phyloP scores from a whole-genome alignment of 2,329 filamentous ascomycete species.

The Arthroderma sp. region DNA sequence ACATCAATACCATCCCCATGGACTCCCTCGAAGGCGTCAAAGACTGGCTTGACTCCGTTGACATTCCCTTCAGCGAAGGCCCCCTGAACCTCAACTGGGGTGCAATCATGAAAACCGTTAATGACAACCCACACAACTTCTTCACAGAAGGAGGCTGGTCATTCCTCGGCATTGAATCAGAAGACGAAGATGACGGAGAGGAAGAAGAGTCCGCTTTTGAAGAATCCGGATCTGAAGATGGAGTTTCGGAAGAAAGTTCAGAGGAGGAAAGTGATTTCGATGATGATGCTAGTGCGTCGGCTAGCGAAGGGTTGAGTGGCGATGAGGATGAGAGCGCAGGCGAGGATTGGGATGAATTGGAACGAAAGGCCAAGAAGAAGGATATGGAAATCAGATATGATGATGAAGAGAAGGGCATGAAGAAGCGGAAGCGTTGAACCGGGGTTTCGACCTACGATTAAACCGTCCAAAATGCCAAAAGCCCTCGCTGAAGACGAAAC shows the following conservation, averaged over 20 bases:
- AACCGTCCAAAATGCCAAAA: too few relatives aligned
- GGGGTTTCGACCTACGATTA: too few relatives aligned
- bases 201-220: conserved; percentile 90
- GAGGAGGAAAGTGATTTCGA: conserved; percentile 92
- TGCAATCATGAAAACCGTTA: conserved; percentile 99
- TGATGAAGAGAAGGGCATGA: conserved; percentile 44
- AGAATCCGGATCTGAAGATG: conserved; percentile 70
- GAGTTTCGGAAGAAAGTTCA: conserved; percentile 56
- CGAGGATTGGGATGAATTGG: conserved; percentile 89
- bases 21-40: conserved; percentile 91
- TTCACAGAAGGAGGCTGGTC: conserved; percentile 92
- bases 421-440: conserved; percentile 55
- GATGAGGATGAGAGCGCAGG: conserved; percentile 60
- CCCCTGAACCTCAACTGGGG: conserved; percentile 97
- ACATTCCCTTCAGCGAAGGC: conserved; percentile 87
- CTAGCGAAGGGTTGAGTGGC: conserved; percentile 44
- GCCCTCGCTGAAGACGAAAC: too few relatives aligned
- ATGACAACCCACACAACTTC: conserved; percentile 84
- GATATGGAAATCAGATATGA: conserved; percentile 43
- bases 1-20: conserved; percentile 96
- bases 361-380: conserved; percentile 64
- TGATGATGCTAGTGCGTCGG: conserved; percentile 74
- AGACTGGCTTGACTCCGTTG: conserved; percentile 91
- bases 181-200: conserved; percentile 67
- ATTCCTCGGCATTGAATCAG: conserved; percentile 77